A percentile compares a stretch with the other conserved stretches of the same genome.
Conservation (phyloP, 176 grass and related monocot species). For the Oryza officinalis region DNA sequence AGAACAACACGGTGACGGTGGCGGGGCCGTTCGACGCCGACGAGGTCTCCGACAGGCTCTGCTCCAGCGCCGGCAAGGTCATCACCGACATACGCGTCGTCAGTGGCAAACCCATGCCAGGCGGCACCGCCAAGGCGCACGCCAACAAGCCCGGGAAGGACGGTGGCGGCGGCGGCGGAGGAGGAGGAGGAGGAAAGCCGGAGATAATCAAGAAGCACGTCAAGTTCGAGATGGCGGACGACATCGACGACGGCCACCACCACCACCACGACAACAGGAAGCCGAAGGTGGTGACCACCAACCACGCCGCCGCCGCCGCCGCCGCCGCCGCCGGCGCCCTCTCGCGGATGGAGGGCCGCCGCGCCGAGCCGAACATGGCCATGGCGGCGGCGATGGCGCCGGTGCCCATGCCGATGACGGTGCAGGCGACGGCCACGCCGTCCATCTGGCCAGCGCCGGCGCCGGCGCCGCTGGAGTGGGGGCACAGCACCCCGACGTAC, state of each 20-base stretch:
- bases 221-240: constrained; percentile 28
- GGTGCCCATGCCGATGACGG: constrained; percentile 18
- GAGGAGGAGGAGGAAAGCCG: constrained; percentile 8
- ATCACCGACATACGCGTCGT: constrained; percentile 68
- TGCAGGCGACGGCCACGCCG: constrained; percentile 23
- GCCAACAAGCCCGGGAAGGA: constrained; percentile 42
- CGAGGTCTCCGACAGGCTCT: constrained; percentile 54
- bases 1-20: constrained; percentile 62
- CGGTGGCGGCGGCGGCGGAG: neutral
- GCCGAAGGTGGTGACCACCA: constrained; percentile 43
- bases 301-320: neutral
- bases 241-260: neutral
- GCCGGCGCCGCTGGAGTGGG: constrained; percentile 35
- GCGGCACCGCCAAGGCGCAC: neutral
- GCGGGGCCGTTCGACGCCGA: constrained; percentile 72
- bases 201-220: constrained; percentile 18
- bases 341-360: constrained; percentile 39
- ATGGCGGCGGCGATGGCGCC: constrained; percentile 28
- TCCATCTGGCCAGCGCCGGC: constrained; percentile 47
- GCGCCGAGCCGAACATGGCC: constrained; percentile 36
- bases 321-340: constrained; percentile 5
- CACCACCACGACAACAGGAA: constrained; percentile 19
- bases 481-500: constrained; percentile 38
- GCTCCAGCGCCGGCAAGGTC: constrained; percentile 61
- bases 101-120: constrained; percentile 43